A percentile compares a stretch with the other conserved stretches of the same genome.
Conservation (phyloP, 176 grass and related monocot species). For the Miscanthus lutarioriparius region DNA sequence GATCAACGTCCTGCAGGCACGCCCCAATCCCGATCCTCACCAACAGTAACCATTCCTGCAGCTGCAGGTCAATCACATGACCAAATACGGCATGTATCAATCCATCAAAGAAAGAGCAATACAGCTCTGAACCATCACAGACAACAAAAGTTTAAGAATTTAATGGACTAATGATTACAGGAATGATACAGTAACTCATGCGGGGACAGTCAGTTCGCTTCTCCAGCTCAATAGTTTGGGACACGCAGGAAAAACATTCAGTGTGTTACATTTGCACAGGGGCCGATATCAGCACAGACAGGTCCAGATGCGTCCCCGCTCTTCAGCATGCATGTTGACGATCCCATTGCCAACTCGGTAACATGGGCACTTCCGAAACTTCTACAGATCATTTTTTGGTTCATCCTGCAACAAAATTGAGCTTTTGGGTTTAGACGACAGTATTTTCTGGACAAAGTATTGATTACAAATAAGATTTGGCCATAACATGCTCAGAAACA, state of each 20-base stretch:
- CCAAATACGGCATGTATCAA: background rate
- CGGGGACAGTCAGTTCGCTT: background rate
- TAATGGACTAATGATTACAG: background rate
- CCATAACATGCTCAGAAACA: background rate
- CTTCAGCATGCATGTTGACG: conserved; percentile 28
- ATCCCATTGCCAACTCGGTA: background rate
- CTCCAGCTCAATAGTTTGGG: background rate
- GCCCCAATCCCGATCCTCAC: too few relatives aligned
- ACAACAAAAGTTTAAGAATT: background rate
- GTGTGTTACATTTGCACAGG: conserved; percentile 16
- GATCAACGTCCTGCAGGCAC: too few relatives aligned
- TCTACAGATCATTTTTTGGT: conserved; percentile 38
- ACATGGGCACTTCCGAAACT: background rate
- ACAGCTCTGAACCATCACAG: background rate
- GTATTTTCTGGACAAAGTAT: background rate
- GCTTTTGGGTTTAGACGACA: conserved; percentile 7
- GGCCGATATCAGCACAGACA: background rate
- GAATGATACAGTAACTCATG: background rate
- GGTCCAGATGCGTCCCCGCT: conserved; percentile 15
- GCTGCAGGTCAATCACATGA: too few relatives aligned
- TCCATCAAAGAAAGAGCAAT: background rate
- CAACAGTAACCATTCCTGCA: too few relatives aligned
- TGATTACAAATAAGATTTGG: background rate
- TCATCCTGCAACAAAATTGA: conserved; percentile 51
- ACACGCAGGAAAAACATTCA: background rate